phyloP scores from a whole-genome alignment of 345 rosid species.

The Cardamine occulta region DNA sequence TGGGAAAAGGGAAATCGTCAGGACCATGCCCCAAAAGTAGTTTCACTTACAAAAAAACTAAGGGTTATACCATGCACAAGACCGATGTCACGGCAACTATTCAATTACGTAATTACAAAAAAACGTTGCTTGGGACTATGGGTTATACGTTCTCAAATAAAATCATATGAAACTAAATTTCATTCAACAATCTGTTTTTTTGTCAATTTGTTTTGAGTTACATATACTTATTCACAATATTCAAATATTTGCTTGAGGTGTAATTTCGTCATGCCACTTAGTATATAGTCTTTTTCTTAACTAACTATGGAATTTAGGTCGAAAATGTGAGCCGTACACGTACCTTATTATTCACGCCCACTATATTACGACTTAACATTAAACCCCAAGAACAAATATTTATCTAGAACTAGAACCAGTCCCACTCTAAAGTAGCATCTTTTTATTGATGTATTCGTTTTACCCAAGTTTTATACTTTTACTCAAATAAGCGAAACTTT shows the following conservation, averaged over 20 bases:
- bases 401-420: not conserved
- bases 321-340: constrained; percentile 17
- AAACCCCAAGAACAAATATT: not conserved
- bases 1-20: not conserved
- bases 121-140: no score
- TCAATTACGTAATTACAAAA: not conserved
- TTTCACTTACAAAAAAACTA: not conserved
- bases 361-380: not conserved
- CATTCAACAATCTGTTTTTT: no score
- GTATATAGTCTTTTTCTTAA: no score
- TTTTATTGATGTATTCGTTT: constrained; percentile 9
- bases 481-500: not conserved
- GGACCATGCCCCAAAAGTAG: not conserved
- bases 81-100: not conserved
- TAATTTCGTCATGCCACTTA: no score
- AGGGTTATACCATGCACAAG: not conserved
- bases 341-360: not conserved
- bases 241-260: no score
- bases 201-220: no score
- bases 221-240: no score
- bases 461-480: constrained; percentile 13
- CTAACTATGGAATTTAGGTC: not conserved
- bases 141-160: not conserved
- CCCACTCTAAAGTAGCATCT: not conserved
- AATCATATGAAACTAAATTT: not conserved